Evolutionary conservation across 164 flowering plant genomes (phyloP).

Genomic region (Stephania yunnanensis): DNA sequence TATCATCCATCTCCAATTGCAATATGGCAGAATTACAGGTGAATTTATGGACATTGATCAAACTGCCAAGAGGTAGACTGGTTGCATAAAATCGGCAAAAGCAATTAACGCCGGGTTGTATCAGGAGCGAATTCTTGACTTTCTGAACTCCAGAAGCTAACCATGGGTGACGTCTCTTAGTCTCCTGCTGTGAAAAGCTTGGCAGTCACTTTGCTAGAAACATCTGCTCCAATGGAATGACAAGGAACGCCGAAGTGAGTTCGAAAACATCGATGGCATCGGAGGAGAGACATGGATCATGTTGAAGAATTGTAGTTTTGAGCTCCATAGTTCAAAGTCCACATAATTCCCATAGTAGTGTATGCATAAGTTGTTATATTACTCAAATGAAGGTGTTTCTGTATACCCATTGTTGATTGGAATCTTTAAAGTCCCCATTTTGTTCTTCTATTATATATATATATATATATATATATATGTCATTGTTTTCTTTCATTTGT

Average conservation of each 20-base stretch:
- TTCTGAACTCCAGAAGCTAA: background rate
- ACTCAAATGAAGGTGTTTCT: background rate
- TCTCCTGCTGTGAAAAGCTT: background rate
- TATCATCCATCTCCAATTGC: no score
- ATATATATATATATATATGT: no score
- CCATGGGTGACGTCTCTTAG: background rate
- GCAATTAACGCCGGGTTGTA: background rate
- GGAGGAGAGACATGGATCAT: background rate
- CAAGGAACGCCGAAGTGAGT: background rate
- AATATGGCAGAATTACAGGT: constrained; percentile 8
- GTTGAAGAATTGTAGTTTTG: background rate
- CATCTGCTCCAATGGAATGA: background rate
- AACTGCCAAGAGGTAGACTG: background rate
- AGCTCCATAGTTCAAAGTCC: background rate
- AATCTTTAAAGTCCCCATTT: background rate
- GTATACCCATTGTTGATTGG: background rate
- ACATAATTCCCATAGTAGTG: background rate
- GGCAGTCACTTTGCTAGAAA: background rate
- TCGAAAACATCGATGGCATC: background rate
- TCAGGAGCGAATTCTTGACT: background rate
- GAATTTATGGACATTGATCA: constrained; percentile 1
- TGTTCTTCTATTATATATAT: no score
- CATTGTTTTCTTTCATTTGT: no score
- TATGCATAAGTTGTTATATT: background rate
- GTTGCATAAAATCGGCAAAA: background rate